Conservation (phyloP, 768 basidiomycete genomes). For the Rhizopogon vinicolor region DNA sequence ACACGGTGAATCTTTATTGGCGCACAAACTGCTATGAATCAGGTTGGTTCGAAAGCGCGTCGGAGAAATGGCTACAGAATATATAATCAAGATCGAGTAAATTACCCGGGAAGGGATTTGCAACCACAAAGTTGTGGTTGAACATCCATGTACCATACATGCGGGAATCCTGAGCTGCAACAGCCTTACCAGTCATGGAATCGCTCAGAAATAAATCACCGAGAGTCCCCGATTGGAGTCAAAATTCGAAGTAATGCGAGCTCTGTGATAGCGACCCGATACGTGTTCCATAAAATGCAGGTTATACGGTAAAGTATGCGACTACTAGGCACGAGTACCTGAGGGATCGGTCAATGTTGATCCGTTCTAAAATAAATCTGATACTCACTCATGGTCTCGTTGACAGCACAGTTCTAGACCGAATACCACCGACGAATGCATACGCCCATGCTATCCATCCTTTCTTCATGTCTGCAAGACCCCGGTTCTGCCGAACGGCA, state of each 20-base stretch:
- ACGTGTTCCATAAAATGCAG: neutral
- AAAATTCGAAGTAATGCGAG: neutral
- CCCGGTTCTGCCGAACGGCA: slow-evolving; percentile 28
- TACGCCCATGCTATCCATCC: neutral
- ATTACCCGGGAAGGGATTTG: neutral
- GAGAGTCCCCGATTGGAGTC: too few species aligned
- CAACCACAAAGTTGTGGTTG: neutral
- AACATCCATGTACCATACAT: neutral
- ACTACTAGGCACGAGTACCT: neutral
- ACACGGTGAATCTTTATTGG: too few species aligned
- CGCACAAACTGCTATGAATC: neutral
- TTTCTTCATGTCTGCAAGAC: neutral
- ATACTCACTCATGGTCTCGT: neutral
- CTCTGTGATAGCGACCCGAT: neutral
- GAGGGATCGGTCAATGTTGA: neutral
- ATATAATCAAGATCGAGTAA: neutral
- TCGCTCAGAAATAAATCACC: neutral
- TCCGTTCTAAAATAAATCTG: neutral
- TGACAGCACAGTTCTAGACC: neutral
- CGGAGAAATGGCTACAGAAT: neutral
- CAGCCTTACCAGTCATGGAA: neutral
- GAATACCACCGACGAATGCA: neutral
- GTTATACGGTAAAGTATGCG: neutral
- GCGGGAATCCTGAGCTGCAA: too few species aligned
- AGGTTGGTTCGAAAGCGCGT: neutral